Conservation (phyloP, 2,329 filamentous ascomycete genomes). For the Cryphonectria naterciae region DNA sequence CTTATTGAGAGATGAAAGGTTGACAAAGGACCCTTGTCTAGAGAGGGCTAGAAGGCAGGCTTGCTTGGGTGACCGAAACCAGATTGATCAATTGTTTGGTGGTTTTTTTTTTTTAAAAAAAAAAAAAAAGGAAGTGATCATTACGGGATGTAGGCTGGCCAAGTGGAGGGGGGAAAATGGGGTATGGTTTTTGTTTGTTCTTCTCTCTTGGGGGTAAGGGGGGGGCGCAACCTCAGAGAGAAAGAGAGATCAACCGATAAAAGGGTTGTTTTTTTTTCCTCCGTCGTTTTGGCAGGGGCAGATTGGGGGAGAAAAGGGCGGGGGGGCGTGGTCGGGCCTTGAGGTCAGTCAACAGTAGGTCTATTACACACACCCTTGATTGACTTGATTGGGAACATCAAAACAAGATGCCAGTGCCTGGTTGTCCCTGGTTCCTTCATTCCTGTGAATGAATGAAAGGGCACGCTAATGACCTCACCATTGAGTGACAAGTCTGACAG, state of each 20-base stretch:
- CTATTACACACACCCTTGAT: no score
- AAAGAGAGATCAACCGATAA: not conserved
- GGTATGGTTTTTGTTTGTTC: not conserved
- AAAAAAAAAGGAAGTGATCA: not conserved
- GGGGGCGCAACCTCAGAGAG: not conserved
- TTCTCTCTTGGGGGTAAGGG: no score
- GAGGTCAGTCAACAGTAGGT: not conserved
- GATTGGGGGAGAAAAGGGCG: no score
- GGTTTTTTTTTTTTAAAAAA: not conserved
- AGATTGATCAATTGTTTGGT: not conserved
- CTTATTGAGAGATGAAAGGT: not conserved
- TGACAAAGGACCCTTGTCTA: not conserved
- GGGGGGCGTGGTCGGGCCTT: no score
- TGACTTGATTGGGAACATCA: conserved; percentile 2
- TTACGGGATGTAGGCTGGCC: not conserved
- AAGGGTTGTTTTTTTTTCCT: not conserved
- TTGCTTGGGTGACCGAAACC: not conserved
- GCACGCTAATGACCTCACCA: conserved; percentile 11
- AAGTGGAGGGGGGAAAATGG: not conserved
- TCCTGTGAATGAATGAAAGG: not conserved
- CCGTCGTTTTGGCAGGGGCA: no score
- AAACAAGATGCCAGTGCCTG: not conserved
- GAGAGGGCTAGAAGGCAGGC: not conserved
- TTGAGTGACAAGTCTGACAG: conserved; percentile 1
- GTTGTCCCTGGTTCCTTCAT: not conserved